Evolutionary conservation across 75 land plant species (phyloP), one percentile per base, ranked within the genome.

Genomic region (Pseudotsuga menziesii): DNA sequence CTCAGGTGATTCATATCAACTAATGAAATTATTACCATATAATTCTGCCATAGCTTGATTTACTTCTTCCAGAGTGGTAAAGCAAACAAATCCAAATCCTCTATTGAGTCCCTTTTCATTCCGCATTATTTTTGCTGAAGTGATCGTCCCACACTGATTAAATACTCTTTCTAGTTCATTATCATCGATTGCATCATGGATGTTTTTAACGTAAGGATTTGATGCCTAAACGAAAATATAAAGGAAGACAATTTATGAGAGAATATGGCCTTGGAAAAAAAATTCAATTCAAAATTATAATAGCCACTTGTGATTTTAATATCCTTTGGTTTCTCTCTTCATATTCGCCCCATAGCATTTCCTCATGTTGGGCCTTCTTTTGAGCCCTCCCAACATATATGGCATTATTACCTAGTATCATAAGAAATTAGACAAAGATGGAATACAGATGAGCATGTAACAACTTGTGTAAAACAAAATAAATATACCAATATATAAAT

Each of bases 71-170:
- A 89, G 84, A 57, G 74, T 82, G 62, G 85, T 67, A 70, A 87
- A 91, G 76, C 94, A 89, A 26, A 91, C 89, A 85, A 91, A 91
- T 41, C 91, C 94, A 83, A 89, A 91, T 5, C 94, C 94, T 59
- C 59, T 89, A 48, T 88, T 89, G n/a, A 81, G 72, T 55, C 91
- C 94, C 75, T 84, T 89, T 13, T 87, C 89, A 81, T 85, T 82
- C 11, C 82, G 75, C 94, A 89, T 89, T 15, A 89, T 44, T 80
- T 87, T 89, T 27, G 82, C 89, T 87, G 12, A n/a, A n/a, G n/a
- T n/a, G n/a, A 91, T 91, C 19, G 67, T 87, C 2, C 94, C 94
- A 77, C 78, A 87, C 36, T 78, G 44, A 66, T 83, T 80, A 61
- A 91, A 91, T 23, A 73, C 73, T 60, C 87, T 83, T 4, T 55